Conservation (phyloP, 1,284 basidiomycete species). For the Heterobasidion occidentale region DNA sequence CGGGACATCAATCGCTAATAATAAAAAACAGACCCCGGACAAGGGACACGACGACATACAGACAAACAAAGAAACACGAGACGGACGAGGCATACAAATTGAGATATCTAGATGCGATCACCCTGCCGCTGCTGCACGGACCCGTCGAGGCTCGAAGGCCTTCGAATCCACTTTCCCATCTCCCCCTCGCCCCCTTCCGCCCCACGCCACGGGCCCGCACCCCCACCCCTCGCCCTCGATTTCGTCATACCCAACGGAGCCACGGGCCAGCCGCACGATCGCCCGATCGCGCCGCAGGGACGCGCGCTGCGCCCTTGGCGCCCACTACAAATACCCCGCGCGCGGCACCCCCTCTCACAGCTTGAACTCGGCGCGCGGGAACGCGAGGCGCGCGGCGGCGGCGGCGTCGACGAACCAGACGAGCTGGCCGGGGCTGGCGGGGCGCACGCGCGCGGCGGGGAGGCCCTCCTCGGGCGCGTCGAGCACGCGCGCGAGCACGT, state of each 20-base stretch:
- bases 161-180: background rate
- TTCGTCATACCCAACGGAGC: too few relatives aligned
- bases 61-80: background rate
- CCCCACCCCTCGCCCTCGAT: too few relatives aligned
- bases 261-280: too few relatives aligned
- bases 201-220: too few relatives aligned
- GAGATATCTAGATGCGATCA: background rate
- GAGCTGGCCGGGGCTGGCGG: conserved; percentile 73
- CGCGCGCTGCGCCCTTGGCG: too few relatives aligned
- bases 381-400: conserved; percentile 52
- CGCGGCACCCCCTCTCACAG: background rate
- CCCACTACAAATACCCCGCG: background rate
- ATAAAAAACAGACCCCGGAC: background rate
- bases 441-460: conserved; percentile 80
- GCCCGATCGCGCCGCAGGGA: too few relatives aligned
- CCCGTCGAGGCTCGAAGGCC: background rate
- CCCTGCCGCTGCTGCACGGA: too few relatives aligned
- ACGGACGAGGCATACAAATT: background rate
- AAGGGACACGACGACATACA: background rate
- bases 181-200: too few relatives aligned
- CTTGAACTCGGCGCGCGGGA: background rate
- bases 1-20: background rate
- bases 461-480: conserved; percentile 79
- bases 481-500: conserved; percentile 67
- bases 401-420: conserved; percentile 90